phyloP scores from a whole-genome alignment of 768 basidiomycete species.

The Russula sp. region DNA sequence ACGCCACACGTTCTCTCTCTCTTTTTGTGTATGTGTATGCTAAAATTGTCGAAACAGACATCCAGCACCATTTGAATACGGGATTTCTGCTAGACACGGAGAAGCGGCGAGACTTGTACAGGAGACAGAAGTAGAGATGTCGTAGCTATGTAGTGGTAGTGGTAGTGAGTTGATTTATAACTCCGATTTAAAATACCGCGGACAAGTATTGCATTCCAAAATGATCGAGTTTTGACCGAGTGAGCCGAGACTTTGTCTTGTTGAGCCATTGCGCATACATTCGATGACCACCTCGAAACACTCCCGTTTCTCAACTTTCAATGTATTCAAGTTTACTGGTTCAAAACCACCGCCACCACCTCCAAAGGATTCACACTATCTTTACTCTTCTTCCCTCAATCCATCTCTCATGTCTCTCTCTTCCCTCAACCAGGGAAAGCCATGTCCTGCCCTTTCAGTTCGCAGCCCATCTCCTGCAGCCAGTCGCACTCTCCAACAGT shows the following conservation, averaged over 20 bases:
- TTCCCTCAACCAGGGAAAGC: background rate
- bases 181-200: constrained; percentile 12
- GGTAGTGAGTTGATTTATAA: background rate
- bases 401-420: constrained; percentile 18
- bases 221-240: background rate
- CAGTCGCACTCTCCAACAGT: constrained; percentile 12
- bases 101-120: background rate
- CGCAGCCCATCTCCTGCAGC: constrained; percentile 18
- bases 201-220: background rate
- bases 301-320: constrained; percentile 23
- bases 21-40: background rate
- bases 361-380: constrained; percentile 21
- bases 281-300: constrained; percentile 17
- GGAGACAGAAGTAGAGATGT: background rate
- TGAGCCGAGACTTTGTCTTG: background rate
- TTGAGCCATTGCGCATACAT: too few species aligned
- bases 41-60: background rate
- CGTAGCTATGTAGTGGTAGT: background rate
- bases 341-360: constrained; percentile 20
- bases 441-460: background rate
- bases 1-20: background rate
- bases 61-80: background rate
- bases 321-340: constrained; percentile 20
- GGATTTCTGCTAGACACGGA: background rate
- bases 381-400: constrained; percentile 11